Conservation (phyloP, 2,329 filamentous ascomycete genomes). For the Penicillium psychrosexuale region DNA sequence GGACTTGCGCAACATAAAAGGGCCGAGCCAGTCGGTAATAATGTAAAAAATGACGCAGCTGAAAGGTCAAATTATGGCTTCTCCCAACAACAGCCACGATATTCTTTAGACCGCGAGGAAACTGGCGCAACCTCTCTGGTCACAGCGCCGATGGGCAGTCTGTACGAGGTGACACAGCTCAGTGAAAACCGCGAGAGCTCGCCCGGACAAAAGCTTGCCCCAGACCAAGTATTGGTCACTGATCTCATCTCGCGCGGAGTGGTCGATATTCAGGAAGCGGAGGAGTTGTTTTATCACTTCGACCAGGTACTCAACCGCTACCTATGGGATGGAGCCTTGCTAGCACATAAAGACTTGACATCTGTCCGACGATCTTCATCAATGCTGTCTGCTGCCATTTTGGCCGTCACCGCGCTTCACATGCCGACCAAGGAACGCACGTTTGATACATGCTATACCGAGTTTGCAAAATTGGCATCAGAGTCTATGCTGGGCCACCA, state of each 20-base stretch:
- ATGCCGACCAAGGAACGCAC: constrained; percentile 46
- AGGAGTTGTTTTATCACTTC: constrained; percentile 43
- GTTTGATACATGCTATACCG: constrained; percentile 51
- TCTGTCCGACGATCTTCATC: constrained; percentile 49
- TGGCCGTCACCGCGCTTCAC: constrained; percentile 52
- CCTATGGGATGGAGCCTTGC: constrained; percentile 44
- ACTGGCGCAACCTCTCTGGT: constrained; percentile 37
- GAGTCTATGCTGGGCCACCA: constrained; percentile 53
- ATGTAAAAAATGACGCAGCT: constrained; percentile 11
- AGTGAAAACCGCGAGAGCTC: constrained; percentile 38
- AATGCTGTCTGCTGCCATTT: constrained; percentile 41
- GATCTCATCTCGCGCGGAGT: constrained; percentile 53
- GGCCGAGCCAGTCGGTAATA: constrained; percentile 15
- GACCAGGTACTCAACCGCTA: constrained; percentile 43
- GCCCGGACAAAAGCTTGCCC: constrained; percentile 30
- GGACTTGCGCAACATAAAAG: constrained; percentile 19
- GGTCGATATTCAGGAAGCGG: constrained; percentile 43
- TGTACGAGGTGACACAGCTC: constrained; percentile 50
- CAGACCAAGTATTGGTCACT: constrained; percentile 37
- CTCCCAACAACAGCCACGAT: constrained; percentile 30
- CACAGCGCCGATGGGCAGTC: constrained; percentile 47
- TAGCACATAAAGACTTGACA: constrained; percentile 47
- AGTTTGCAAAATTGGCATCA: constrained; percentile 53
- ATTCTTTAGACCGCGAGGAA: constrained; percentile 38
- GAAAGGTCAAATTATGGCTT: constrained; percentile 24